These are phyloP conservation scores for Aethionema arabicum DNA, from an alignment of 345 rosid species.

Conservation along the genomic window DNA sequence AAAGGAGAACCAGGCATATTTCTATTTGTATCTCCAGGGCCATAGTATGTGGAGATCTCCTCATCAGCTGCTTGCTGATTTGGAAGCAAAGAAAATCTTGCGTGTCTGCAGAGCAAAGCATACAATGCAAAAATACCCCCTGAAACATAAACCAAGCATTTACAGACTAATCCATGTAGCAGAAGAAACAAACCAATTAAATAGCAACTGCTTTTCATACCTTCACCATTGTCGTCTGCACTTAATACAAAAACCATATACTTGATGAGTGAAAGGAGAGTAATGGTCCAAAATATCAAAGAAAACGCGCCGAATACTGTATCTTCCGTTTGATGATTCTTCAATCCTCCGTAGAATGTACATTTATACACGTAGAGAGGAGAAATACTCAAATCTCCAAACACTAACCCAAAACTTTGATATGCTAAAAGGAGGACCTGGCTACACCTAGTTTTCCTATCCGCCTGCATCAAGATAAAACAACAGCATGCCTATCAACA, in stretches of 20 bases:
- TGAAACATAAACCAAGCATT: conserved; percentile 39
- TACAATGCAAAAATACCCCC: conserved; percentile 90
- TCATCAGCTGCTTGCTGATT: conserved; percentile 92
- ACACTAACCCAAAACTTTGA: conserved; percentile 83
- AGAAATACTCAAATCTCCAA: conserved; percentile 72
- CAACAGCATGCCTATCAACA: conserved; percentile 10
- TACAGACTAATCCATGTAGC: conserved; percentile 18
- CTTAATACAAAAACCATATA: conserved; percentile 59
- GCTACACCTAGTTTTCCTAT: conserved; percentile 45
- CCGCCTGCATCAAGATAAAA: conserved; percentile 54
- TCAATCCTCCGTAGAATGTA: conserved; percentile 68
- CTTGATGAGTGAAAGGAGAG: conserved; percentile 72
- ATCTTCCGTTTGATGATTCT: conserved; percentile 61
- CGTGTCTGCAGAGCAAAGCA: conserved; percentile 79
- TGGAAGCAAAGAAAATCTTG: conserved; percentile 79
- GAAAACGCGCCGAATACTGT: conserved; percentile 75
- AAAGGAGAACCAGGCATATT: conserved; percentile 43
- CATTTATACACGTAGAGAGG: conserved; percentile 85
- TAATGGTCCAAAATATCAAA: conserved; percentile 83
- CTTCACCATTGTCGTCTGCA: conserved; percentile 86
- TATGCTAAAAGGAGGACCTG: conserved; percentile 67
- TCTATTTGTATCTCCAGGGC: conserved; percentile 47
- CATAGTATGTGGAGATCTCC: conserved; percentile 78
- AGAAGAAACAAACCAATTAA: background rate
- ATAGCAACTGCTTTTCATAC: conserved; percentile 38